Base-by-base conservation (phyloP, 441 rosid species). In the Kokia cookei region DNA sequence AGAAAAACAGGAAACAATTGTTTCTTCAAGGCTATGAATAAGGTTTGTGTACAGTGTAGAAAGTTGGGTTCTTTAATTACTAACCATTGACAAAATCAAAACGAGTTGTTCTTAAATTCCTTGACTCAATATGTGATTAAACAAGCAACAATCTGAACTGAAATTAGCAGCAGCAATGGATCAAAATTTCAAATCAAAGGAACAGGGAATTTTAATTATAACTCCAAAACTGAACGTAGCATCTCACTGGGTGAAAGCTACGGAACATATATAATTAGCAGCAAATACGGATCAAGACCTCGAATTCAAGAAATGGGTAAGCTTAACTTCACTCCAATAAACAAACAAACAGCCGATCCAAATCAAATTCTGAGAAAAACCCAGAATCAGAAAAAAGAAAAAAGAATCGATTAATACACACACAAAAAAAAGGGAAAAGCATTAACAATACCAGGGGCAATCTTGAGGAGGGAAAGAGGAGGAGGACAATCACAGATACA, bases 401-500 rank as follows among this genome's bases (percentile, higher is more conserved):
- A 13, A 6, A 65, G 35, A 47, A 63, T 59, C 3, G 53, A 71
- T 19, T 32, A 32, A 17, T 19, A 76, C 83, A 79, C 72, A 42
- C 1, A 43, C 11, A 9, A 19, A 71, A 32, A 5, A 22, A 24
- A 15, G 29, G 2, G 60, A 42, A 58, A 61, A 69, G 77, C 54
- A 55, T 65, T 47, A 59, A 15, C 83, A 59, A 15, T 84, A 96
- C 99, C 99, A 55, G 99, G 99, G 76, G 94, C 91, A 78, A 96
- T 91, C 88, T 87, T 86, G 81, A 93, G 90, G 70, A 92, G 97
- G 43, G 98, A 93, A 53, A 96, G 76, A 74, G 99, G 97, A 83
- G 98, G 97, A 70, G 99, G 98, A 69, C 99, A 93, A 78, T 93
- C 90, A 75, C 99, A 96, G 79, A 53, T 54, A 80, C 99, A 96